Evolutionary conservation across 495 filamentous ascomycete species (phyloP), one percentile per base, ranked within the genome.

Genomic region (Tuber magnatum): DNA sequence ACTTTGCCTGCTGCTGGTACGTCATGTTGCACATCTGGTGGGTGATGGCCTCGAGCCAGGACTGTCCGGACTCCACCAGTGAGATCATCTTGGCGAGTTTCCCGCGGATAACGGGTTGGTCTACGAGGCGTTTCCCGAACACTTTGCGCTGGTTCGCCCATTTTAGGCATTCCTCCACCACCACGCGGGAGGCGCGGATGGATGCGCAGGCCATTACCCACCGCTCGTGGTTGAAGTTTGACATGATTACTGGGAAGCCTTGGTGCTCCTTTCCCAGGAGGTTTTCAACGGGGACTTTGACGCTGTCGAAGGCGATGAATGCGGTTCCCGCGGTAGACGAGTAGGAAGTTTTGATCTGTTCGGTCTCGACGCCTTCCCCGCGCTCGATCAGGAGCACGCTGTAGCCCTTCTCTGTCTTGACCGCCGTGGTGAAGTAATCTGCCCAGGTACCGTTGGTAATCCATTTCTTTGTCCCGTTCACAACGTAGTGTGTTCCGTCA

Each of bases 391-490:
- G 85, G 1, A 97, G 83, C 12, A 97, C 92, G 4, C 88, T 90
- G 75, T 94, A 90, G 35, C 92, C 93, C 85, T 94, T 94, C 69
- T 90, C 90, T 4, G 93, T 97, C 79, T 88, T 89, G 82, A 93
- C 93, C 46, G 90, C 93, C 28, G 88, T 90, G 71, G 94, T 91
- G 81, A 96, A 96, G 85, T 94, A 94, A 83, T 94, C 92, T 78
- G 86, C 86, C 83, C 89, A 94, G 84, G 90, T 90, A 75, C 92
- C 93, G 86, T 97, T 97, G 56, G 93, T 97, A 84, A 94, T 94
- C 92, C 93, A 96, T 85, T 94, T 94, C 87, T 94, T 96, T 79
- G 92, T 94, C 75, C 93, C 93, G 83, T 93, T 94, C 77, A 96
- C 88, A 76, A 94, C 90, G 83, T 93, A 96, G 84, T 92, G 87